A percentile compares a stretch with the other conserved stretches of the same genome.
Evolutionary conservation across 768 basidiomycete genomes (phyloP).

Genomic region (Pleurotus pulmonarius): DNA sequence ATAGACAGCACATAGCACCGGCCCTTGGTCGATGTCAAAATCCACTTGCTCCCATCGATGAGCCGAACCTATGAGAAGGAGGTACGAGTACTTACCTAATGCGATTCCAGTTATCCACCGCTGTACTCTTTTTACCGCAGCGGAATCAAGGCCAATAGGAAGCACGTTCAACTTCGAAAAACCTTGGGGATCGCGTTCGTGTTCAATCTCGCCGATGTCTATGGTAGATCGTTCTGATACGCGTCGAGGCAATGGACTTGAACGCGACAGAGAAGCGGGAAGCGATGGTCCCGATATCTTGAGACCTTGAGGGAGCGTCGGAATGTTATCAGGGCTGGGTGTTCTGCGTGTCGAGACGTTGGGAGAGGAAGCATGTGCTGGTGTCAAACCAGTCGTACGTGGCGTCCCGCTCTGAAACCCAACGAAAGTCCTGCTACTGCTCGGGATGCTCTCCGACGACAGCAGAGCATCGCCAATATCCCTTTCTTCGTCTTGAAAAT

Average conservation of each 20-base stretch:
- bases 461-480: neutral
- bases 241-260: neutral
- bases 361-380: neutral
- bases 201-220: neutral
- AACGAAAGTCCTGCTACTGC: neutral
- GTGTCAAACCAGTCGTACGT: neutral
- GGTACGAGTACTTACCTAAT: neutral
- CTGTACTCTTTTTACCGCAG: slow-evolving; percentile 7
- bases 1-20: slow-evolving; percentile 67
- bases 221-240: neutral
- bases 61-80: neutral
- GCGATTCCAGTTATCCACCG: slow-evolving; percentile 12
- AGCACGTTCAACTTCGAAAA: neutral
- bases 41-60: slow-evolving; percentile 48
- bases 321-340: neutral
- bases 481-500: neutral
- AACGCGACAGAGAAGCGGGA: neutral
- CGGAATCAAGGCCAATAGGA: neutral
- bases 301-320: neutral
- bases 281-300: neutral
- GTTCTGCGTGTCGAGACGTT: neutral
- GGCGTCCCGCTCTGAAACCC: neutral
- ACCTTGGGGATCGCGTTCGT: neutral
- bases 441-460: neutral
- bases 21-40: slow-evolving; percentile 87